These are phyloP conservation scores for Tagetes patula DNA, from an alignment of 129 eudicot genomes.

Conservation along the genomic window DNA sequence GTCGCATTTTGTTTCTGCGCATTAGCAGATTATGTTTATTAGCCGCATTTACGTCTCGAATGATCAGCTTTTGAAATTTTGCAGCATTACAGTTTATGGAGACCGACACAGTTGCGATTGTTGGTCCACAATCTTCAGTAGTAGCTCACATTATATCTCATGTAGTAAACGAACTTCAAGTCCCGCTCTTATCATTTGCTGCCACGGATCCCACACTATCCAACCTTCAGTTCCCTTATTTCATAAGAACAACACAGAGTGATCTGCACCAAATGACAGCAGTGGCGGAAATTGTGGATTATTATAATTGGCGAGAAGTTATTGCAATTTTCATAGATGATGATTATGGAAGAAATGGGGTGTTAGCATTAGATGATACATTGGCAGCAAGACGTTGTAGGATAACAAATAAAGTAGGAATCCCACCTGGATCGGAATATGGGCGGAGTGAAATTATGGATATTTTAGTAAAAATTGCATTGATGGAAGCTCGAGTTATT, in stretches of 20 bases:
- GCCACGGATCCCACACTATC: slow-evolving; percentile 95
- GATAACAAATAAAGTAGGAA: slow-evolving; percentile 60
- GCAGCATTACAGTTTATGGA: slow-evolving; percentile 91
- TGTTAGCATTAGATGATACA: slow-evolving; percentile 75
- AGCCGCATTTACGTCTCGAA: slow-evolving; percentile 11
- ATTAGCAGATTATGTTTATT: not conserved
- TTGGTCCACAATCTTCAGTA: slow-evolving; percentile 92
- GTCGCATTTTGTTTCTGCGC: not conserved
- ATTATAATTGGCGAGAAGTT: slow-evolving; percentile 73
- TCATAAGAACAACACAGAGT: slow-evolving; percentile 75
- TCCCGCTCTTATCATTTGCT: slow-evolving; percentile 80
- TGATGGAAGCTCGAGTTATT: slow-evolving; percentile 79
- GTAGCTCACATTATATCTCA: slow-evolving; percentile 71
- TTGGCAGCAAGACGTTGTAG: slow-evolving; percentile 74
- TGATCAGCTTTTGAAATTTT: slow-evolving; percentile 6
- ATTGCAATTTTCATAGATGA: slow-evolving; percentile 72
- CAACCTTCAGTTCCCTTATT: slow-evolving; percentile 73
- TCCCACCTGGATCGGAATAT: slow-evolving; percentile 58
- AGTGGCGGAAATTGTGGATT: slow-evolving; percentile 59
- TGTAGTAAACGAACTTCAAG: slow-evolving; percentile 77
- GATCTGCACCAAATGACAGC: slow-evolving; percentile 89
- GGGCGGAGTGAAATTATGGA: slow-evolving; percentile 74
- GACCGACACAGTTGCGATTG: slow-evolving; percentile 64
- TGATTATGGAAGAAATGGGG: slow-evolving; percentile 89
- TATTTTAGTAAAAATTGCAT: slow-evolving; percentile 65